phyloP scores from a whole-genome alignment of 371 early-diverging fungal species.

The Apophysomyces trapeziformis region DNA sequence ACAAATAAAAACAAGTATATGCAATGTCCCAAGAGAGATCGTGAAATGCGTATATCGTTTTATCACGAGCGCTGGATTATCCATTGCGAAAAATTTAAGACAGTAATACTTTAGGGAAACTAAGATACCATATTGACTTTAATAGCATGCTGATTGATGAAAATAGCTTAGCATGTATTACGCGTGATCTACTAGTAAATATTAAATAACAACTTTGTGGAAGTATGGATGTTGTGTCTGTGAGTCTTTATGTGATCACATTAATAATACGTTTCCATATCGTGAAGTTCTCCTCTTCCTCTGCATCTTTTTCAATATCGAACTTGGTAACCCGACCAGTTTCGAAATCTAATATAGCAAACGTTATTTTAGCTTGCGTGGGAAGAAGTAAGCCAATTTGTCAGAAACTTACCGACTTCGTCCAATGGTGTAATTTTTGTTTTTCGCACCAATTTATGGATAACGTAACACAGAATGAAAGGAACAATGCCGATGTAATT shows the following conservation, averaged over 20 bases:
- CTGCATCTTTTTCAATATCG: conserved; percentile 38
- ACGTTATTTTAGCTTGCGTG: conserved; percentile 1
- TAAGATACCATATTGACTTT: too few species aligned
- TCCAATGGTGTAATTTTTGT: conserved; percentile 59
- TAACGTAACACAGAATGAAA: conserved; percentile 47
- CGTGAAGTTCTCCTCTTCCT: conserved; percentile 19
- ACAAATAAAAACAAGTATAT: too few species aligned
- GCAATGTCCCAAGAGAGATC: too few species aligned
- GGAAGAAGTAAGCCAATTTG: neutral
- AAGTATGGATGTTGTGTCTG: neutral
- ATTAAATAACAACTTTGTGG: neutral
- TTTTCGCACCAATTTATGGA: conserved; percentile 51
- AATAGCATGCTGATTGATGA: neutral
- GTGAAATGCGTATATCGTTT: too few species aligned
- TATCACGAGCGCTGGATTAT: too few species aligned
- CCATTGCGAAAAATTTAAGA: too few species aligned
- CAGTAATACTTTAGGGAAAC: too few species aligned
- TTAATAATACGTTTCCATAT: neutral
- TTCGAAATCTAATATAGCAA: conserved; percentile 30
- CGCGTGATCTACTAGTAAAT: neutral
- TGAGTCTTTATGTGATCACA: neutral
- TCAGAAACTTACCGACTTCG: conserved; percentile 50
- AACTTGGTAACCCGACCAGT: conserved; percentile 43
- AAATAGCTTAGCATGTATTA: neutral
- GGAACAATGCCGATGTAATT: conserved; percentile 51